Conservation (phyloP, 2,329 filamentous ascomycete species). For the Fusarium buharicum region DNA sequence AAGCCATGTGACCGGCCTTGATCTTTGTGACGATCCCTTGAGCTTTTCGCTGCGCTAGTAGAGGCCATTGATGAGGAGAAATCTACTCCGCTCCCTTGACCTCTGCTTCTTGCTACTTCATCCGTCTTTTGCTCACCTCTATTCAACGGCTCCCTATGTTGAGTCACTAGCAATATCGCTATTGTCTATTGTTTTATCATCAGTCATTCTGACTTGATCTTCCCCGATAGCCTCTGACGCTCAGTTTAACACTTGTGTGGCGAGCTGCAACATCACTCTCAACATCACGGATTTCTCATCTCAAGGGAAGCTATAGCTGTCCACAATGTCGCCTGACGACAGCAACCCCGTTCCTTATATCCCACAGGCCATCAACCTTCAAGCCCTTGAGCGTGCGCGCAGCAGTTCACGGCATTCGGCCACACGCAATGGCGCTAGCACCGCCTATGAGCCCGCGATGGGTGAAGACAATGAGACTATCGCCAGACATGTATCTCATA, state of each 20-base stretch:
- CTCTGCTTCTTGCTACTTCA: slow-evolving; percentile 12
- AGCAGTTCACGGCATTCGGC: slow-evolving; percentile 46
- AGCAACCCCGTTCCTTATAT: slow-evolving; percentile 57
- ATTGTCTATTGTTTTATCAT: not conserved
- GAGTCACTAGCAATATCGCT: slow-evolving; percentile 3
- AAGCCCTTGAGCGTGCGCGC: slow-evolving; percentile 47
- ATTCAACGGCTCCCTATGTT: not conserved
- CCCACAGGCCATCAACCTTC: slow-evolving; percentile 57
- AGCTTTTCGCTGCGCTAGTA: slow-evolving; percentile 11
- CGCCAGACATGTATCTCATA: slow-evolving; percentile 55
- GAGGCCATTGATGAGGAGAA: slow-evolving; percentile 8
- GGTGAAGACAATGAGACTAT: slow-evolving; percentile 53
- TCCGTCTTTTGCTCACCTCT: slow-evolving; percentile 11
- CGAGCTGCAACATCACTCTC: not conserved
- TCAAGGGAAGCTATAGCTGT: not conserved
- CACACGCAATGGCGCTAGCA: slow-evolving; percentile 55
- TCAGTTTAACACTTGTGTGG: not conserved
- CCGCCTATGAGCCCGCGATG: slow-evolving; percentile 56
- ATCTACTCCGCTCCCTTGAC: slow-evolving; percentile 6
- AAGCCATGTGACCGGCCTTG: slow-evolving; percentile 7
- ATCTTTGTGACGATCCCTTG: slow-evolving; percentile 21
- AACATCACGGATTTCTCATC: not conserved
- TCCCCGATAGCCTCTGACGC: not conserved
- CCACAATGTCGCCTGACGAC: slow-evolving; percentile 55
- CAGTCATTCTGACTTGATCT: not conserved